Evolutionary conservation across 1,139 yeast species (phyloP).

Genomic region (Diutina sp.): DNA sequence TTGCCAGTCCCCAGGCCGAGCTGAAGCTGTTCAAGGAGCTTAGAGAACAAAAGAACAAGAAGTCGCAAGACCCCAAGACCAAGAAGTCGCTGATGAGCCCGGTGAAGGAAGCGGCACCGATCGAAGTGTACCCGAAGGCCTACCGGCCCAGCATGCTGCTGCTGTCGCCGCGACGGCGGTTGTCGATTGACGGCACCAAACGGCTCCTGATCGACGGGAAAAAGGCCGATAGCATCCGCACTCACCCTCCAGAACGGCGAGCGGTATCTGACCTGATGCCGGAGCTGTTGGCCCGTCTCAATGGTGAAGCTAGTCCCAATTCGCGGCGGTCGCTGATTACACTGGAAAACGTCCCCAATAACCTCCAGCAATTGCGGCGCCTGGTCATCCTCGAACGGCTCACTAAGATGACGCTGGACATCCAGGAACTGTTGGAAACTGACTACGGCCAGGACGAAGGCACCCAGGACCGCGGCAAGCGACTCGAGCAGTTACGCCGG

Average conservation of each 20-base stretch:
- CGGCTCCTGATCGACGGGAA: neutral
- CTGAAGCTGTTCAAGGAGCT: neutral
- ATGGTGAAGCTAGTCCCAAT: slow-evolving; percentile 2
- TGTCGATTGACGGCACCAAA: neutral
- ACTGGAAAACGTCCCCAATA: neutral
- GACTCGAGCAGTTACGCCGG: neutral
- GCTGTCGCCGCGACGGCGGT: neutral
- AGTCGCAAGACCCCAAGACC: neutral
- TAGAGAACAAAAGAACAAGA: neutral
- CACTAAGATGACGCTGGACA: slow-evolving; percentile 28
- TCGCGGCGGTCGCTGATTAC: slow-evolving; percentile 12
- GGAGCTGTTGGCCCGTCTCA: neutral
- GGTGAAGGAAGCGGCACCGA: neutral
- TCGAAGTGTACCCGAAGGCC: neutral
- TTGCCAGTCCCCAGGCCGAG: neutral
- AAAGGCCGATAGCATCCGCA: neutral
- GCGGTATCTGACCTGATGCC: neutral
- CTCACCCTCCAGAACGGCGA: neutral
- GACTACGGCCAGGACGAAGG: slow-evolving; percentile 9
- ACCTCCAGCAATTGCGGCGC: neutral
- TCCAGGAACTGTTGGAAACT: slow-evolving; percentile 19
- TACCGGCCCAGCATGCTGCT: slow-evolving; percentile 3
- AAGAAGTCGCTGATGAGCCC: neutral
- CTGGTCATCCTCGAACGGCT: slow-evolving; percentile 27
- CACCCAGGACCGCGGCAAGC: neutral